Conservation (phyloP, 805 yeast species). For the Saccharomycopsis schoenii region DNA sequence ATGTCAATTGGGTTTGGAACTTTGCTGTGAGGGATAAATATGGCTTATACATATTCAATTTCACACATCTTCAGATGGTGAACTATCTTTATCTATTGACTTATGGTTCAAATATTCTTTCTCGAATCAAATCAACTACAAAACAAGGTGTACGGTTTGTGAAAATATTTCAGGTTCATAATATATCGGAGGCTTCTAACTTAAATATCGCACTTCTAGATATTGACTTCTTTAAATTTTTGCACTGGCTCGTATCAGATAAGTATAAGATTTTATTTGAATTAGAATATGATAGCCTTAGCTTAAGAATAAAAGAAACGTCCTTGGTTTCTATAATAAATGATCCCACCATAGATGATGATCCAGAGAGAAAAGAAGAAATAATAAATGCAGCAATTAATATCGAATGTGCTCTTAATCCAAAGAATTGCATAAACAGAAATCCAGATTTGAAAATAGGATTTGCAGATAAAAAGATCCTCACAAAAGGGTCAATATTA, state of each 20-base stretch:
- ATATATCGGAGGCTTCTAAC: not conserved
- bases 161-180: slow-evolving; percentile 3
- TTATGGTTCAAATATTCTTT: not conserved
- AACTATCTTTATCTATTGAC: not conserved
- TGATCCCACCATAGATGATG: not conserved
- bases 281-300: not conserved
- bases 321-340: not conserved
- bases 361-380: not conserved
- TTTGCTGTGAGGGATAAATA: not conserved
- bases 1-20: slow-evolving; percentile 4
- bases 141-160: not conserved
- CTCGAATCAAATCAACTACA: not conserved
- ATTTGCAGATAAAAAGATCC: not conserved
- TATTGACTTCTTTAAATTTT: slow-evolving; percentile 1
- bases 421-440: not conserved
- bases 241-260: not conserved
- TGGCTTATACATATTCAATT: slow-evolving; percentile 1
- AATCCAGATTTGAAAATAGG: not conserved
- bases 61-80: not conserved
- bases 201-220: not conserved
- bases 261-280: not conserved
- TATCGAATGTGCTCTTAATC: not conserved
- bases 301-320: not conserved
- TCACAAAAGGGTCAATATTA: not conserved
- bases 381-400: not conserved